These are phyloP conservation scores for Cyphellophora europaea DNA, from an alignment of 2,329 filamentous ascomycete genomes.

Conservation along the genomic window DNA sequence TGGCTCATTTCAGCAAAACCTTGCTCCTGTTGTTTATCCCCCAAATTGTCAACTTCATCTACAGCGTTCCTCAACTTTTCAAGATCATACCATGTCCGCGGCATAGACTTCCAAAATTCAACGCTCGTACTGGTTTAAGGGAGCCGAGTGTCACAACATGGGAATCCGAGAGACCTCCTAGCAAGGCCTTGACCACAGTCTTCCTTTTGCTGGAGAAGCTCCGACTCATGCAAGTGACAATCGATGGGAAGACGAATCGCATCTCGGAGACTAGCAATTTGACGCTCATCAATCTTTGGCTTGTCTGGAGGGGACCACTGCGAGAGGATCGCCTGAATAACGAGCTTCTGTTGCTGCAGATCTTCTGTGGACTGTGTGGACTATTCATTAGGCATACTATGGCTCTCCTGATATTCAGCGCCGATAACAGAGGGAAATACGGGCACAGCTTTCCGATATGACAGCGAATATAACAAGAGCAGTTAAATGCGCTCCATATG, in stretches of 20 bases:
- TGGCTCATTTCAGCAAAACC: constrained; percentile 97
- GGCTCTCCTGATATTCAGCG: constrained; percentile 78
- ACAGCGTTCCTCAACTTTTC: constrained; percentile 87
- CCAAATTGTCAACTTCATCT: constrained; percentile 93
- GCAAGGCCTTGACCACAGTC: constrained; percentile 48
- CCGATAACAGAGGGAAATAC: constrained; percentile 56
- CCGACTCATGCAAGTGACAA: constrained; percentile 57
- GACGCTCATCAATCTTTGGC: constrained; percentile 89
- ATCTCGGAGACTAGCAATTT: constrained; percentile 81
- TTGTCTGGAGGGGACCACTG: constrained; percentile 89
- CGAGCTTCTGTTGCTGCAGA: constrained; percentile 73
- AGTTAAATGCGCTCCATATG: no score
- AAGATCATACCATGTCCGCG: constrained; percentile 83
- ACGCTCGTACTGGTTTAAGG: constrained; percentile 70
- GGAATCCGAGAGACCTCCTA: constrained; percentile 57
- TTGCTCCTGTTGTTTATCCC: constrained; percentile 82
- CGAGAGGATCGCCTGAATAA: constrained; percentile 73
- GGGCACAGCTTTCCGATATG: constrained; percentile 8
- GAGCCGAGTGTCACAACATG: constrained; percentile 80
- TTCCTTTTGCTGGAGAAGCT: constrained; percentile 62
- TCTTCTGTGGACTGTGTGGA: constrained; percentile 65
- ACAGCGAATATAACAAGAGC: no score
- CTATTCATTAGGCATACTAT: constrained; percentile 78
- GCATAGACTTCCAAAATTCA: constrained; percentile 84
- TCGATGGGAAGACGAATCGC: constrained; percentile 43